Evolutionary conservation across 306 rosid species (phyloP), one percentile per base, ranked within the genome.

Genomic region (Corylus americana): DNA sequence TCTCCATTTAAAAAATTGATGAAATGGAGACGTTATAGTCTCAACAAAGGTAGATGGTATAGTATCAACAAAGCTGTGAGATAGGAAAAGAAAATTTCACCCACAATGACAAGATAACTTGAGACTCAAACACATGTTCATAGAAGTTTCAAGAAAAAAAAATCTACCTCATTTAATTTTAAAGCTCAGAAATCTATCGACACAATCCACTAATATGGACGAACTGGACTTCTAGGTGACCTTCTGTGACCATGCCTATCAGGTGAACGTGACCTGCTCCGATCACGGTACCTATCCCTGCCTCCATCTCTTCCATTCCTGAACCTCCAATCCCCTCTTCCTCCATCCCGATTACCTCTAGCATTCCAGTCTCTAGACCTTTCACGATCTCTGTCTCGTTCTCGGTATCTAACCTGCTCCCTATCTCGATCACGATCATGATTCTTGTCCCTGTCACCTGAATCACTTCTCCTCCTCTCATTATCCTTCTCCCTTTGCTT

Each of bases 221-320:
- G 89, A 85, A 86, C 79, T 75, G 95, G 89, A 88, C 93, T 89
- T 90, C 95, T 86, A 76, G 98, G 80, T 83, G 90, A 84, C 88
- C 98, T 87, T 83, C 88, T 86, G 90, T 82, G 83, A 82, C 82
- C 71, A 80, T 81, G 94, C 85, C 88, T 91, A 80, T 78, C 80
- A 76, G 99, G 99, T 72, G 99, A 96, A 39, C 90, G 92, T 47
- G 99, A 96, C 86, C 99, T 87, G 90, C 97, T 93, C 81, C 88
- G 86, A 73, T 90, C 92, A 79, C 55, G 92, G 88, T 90, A 74
- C 84, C 90, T 88, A 75, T 91, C 99, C 83, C 91, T 89, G 72
- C 90, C 91, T 59, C 92, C 95, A 75, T 90, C 91, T 86, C 97
- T 90, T 86, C 96, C 97, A 85, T 91, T 93, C 84, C 91, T 91